phyloP scores from a whole-genome alignment of 108 stramenopile species.

The Stephanodiscus minutulus region DNA sequence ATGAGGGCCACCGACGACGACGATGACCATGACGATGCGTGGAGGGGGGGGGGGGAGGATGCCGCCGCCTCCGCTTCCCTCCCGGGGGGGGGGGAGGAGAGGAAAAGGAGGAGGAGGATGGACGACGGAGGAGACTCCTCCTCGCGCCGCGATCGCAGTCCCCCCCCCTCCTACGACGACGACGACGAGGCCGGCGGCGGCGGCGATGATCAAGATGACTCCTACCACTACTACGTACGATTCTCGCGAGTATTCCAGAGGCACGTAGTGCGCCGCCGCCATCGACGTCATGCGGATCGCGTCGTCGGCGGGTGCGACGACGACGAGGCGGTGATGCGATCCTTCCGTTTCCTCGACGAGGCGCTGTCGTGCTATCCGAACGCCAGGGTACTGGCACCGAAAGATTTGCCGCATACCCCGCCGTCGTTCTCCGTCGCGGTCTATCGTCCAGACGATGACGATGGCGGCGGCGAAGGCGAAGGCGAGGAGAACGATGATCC shows the following conservation, averaged over 20 bases:
- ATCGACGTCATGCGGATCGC: slow-evolving; percentile 1
- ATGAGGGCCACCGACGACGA: no score
- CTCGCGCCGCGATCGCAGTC: no score
- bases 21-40: no score
- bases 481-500: no score
- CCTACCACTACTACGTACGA: slow-evolving; percentile 24
- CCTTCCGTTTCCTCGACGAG: slow-evolving; percentile 58
- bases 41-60: no score
- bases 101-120: no score
- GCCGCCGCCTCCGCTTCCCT: no score
- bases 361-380: slow-evolving; percentile 44
- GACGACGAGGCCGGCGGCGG: not conserved
- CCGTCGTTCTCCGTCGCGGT: slow-evolving; percentile 58
- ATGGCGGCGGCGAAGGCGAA: no score
- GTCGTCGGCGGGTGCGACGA: not conserved
- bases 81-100: no score
- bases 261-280: slow-evolving; percentile 37
- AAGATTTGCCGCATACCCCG: slow-evolving; percentile 46
- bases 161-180: no score
- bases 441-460: no score
- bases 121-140: no score
- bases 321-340: slow-evolving; percentile 34
- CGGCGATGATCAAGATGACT: not conserved
- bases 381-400: slow-evolving; percentile 33
- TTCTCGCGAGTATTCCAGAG: slow-evolving; percentile 55